A percentile compares a stretch with the other conserved stretches of the same genome.
phyloP scores from a whole-genome alignment of 345 rosid species.

The Excoecaria cochinchinensis region DNA sequence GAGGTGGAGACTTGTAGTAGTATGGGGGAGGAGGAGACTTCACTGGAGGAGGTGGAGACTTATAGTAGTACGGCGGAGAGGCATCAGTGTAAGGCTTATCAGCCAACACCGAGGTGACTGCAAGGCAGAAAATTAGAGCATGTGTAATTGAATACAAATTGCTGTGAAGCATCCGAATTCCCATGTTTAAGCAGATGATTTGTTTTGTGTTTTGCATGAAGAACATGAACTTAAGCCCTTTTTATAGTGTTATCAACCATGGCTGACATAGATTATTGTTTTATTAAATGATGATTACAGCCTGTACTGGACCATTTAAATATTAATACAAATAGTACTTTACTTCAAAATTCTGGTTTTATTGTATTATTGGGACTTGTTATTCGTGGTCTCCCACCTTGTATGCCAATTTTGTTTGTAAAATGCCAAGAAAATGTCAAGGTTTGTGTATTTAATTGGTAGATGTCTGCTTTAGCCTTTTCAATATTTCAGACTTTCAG shows the following conservation, averaged over 20 bases:
- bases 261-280: background rate
- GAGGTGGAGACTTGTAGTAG: background rate
- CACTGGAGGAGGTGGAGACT: background rate
- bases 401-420: background rate
- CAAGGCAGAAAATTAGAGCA: constrained; percentile 34
- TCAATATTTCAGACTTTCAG: no score
- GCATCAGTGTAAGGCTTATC: constrained; percentile 31
- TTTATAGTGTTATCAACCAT: constrained; percentile 30
- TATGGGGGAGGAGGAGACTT: background rate
- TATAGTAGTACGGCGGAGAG: constrained; percentile 8
- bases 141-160: constrained; percentile 27
- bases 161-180: constrained; percentile 18
- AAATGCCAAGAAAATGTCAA: background rate
- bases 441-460: background rate
- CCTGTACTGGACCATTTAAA: constrained; percentile 24
- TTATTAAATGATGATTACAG: constrained; percentile 17
- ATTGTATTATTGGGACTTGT: background rate
- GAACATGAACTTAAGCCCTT: background rate
- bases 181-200: constrained; percentile 23
- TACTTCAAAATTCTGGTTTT: background rate
- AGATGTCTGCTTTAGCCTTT: background rate
- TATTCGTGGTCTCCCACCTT: constrained; percentile 9
- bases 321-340: background rate
- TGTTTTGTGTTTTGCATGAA: constrained; percentile 13
- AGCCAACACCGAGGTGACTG: constrained; percentile 22